Conservation (phyloP, 352 stramenopile species). For the Globisporangium spiculum region DNA sequence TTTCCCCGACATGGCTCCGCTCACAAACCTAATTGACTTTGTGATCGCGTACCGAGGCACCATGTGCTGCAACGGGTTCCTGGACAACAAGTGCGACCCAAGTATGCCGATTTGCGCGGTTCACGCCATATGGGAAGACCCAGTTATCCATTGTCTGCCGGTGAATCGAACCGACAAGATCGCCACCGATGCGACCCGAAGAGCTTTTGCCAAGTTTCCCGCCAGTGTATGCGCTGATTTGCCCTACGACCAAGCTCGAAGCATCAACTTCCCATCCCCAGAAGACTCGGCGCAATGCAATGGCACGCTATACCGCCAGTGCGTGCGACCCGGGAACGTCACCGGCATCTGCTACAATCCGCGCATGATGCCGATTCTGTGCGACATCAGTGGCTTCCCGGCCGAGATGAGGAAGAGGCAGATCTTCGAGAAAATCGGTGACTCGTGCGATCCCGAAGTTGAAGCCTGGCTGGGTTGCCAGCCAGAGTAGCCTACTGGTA, state of each 20-base stretch:
- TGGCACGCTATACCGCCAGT: too few relatives aligned
- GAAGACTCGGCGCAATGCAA: too few relatives aligned
- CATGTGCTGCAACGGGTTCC: slow-evolving; percentile 23
- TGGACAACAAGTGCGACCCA: slow-evolving; percentile 11
- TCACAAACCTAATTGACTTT: slow-evolving; percentile 7
- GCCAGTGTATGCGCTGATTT: too few relatives aligned
- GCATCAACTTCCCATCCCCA: too few relatives aligned
- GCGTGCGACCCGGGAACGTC: not conserved
- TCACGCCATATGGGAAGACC: not conserved
- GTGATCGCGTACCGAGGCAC: not conserved
- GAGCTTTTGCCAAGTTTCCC: slow-evolving; percentile 1
- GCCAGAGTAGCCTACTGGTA: not conserved
- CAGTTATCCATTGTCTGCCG: not conserved
- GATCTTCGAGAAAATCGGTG: not conserved
- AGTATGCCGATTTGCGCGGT: slow-evolving; percentile 1
- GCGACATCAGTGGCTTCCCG: not conserved
- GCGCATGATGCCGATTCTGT: slow-evolving; percentile 4
- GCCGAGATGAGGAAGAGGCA: not conserved
- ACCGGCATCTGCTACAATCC: slow-evolving; percentile 2
- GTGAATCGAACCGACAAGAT: slow-evolving; percentile 9
- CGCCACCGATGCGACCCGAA: not conserved
- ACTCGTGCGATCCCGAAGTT: not conserved
- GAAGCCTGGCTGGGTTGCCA: not conserved
- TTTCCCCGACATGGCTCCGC: slow-evolving; percentile 11
- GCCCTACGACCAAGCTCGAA: too few relatives aligned